phyloP scores from a whole-genome alignment of 495 filamentous ascomycete genomes.

The Xanthoparmelia taractica region DNA sequence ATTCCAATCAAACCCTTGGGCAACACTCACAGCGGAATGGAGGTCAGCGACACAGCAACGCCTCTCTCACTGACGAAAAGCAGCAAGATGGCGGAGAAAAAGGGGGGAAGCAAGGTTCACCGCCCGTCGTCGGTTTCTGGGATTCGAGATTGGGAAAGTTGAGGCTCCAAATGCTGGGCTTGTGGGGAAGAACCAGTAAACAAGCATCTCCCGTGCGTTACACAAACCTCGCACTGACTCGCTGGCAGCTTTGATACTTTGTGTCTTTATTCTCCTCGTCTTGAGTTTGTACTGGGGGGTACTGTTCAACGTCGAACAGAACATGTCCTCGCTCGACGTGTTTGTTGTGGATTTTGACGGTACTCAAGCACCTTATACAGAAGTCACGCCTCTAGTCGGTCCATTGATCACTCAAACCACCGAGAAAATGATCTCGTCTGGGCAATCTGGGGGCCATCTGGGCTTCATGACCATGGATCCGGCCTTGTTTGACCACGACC shows the following conservation, averaged over 20 bases:
- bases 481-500: constrained; percentile 50
- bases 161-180: constrained; percentile 37
- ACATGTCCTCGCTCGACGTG: constrained; percentile 43
- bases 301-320: constrained; percentile 44
- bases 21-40: neutral
- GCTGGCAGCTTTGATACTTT: constrained; percentile 45
- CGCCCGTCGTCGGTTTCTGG: constrained; percentile 45
- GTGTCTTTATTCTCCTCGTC: constrained; percentile 45
- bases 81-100: constrained; percentile 22
- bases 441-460: constrained; percentile 30
- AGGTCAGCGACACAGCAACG: constrained; percentile 4
- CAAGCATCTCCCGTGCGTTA: neutral
- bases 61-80: neutral
- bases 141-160: constrained; percentile 41
- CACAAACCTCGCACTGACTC: neutral
- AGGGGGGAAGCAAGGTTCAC: constrained; percentile 28
- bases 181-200: constrained; percentile 39
- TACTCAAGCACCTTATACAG: constrained; percentile 44
- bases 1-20: constrained; percentile 10
- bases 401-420: constrained; percentile 43
- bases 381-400: constrained; percentile 46
- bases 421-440: constrained; percentile 32
- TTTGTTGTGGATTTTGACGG: constrained; percentile 62
- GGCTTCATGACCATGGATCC: constrained; percentile 47
- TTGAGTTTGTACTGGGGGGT: constrained; percentile 57